Evolutionary conservation across 2,329 filamentous ascomycete species (phyloP).

Genomic region (Microcyclosporella mali): DNA sequence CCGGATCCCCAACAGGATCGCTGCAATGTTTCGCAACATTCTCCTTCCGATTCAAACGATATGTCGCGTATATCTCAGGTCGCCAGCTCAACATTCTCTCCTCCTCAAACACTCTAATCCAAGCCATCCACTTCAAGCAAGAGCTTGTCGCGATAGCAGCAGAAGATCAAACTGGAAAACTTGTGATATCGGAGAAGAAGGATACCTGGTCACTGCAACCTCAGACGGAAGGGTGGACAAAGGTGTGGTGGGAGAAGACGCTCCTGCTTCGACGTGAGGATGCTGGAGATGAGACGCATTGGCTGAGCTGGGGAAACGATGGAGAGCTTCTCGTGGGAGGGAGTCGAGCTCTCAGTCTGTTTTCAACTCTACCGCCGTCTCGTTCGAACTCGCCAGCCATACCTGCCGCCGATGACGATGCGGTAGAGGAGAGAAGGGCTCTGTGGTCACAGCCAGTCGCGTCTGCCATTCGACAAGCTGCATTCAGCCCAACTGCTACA

Average conservation of each 20-base stretch:
- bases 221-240: slow-evolving; percentile 64
- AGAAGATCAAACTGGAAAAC: slow-evolving; percentile 76
- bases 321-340: slow-evolving; percentile 81
- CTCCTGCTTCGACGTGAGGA: slow-evolving; percentile 48
- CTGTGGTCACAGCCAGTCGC: slow-evolving; percentile 73
- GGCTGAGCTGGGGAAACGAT: slow-evolving; percentile 78
- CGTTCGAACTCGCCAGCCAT: slow-evolving; percentile 20
- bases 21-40: slow-evolving; percentile 71
- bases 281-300: slow-evolving; percentile 45
- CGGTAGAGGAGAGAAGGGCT: slow-evolving; percentile 40
- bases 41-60: slow-evolving; percentile 64
- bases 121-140: slow-evolving; percentile 60
- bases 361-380: slow-evolving; percentile 44
- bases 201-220: slow-evolving; percentile 74
- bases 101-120: slow-evolving; percentile 66
- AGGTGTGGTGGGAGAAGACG: slow-evolving; percentile 65
- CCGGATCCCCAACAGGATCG: slow-evolving; percentile 69
- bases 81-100: slow-evolving; percentile 78
- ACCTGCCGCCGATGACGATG: slow-evolving; percentile 26
- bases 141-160: slow-evolving; percentile 71
- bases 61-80: slow-evolving; percentile 84
- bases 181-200: slow-evolving; percentile 64
- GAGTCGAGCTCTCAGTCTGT: slow-evolving; percentile 61
- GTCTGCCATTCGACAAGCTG: slow-evolving; percentile 65
- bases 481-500: slow-evolving; percentile 78